These are phyloP conservation scores for Trichophyton rubrum DNA, from an alignment of 2,329 filamentous ascomycete species.

Conservation along the genomic window DNA sequence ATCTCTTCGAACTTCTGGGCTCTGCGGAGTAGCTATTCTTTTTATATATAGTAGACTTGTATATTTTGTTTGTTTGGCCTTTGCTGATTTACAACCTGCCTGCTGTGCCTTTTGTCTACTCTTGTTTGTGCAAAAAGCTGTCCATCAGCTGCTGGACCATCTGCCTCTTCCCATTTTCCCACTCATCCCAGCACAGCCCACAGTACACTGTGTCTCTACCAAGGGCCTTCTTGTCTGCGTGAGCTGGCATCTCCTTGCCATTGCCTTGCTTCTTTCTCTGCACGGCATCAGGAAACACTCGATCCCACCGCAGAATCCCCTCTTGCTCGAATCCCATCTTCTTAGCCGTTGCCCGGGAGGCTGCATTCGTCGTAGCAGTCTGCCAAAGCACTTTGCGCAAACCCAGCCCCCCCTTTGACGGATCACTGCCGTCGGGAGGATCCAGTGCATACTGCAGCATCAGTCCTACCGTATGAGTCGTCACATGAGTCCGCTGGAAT, in stretches of 20 bases:
- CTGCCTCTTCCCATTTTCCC: background rate
- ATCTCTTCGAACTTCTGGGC: background rate
- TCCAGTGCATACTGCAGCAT: background rate
- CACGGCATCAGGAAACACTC: background rate
- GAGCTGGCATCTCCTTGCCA: background rate
- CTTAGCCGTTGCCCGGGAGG: background rate
- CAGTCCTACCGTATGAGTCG: background rate
- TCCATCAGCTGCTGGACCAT: background rate
- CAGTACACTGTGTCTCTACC: background rate
- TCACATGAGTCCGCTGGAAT: background rate
- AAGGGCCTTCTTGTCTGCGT: background rate
- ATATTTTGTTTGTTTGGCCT: background rate
- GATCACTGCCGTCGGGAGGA: background rate
- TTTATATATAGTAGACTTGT: background rate
- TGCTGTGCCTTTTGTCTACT: background rate
- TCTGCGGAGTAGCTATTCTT: no score
- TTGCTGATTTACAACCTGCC: background rate
- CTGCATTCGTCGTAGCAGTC: background rate
- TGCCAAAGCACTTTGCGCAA: constrained; percentile 1
- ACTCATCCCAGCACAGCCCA: background rate
- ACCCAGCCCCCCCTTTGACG: background rate
- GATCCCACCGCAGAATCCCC: background rate
- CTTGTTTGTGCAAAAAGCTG: background rate
- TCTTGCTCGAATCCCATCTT: background rate
- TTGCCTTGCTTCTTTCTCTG: background rate